Conservation (phyloP, 2,329 filamentous ascomycete genomes). For the Paracoccidioides lutzii region DNA sequence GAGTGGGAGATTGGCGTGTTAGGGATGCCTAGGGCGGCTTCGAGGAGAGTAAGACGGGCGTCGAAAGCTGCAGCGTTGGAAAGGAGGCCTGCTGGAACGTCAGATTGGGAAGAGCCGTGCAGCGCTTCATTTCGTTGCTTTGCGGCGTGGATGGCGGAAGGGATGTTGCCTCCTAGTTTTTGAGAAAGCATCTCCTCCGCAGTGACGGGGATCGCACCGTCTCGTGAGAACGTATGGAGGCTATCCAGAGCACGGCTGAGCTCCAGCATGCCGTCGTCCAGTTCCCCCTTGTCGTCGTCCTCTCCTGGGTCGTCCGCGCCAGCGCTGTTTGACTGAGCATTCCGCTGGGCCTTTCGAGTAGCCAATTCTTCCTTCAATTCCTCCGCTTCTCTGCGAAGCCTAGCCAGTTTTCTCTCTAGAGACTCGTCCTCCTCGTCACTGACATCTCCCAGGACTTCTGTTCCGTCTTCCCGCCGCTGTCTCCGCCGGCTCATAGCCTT, state of each 20-base stretch:
- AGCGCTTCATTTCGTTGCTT: constrained; percentile 5
- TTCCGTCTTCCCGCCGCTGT: constrained; percentile 32
- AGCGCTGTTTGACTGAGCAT: constrained; percentile 39
- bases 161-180: constrained; percentile 17
- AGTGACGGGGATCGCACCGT: constrained; percentile 15
- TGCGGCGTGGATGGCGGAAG: not conserved
- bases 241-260: constrained; percentile 61
- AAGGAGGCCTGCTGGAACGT: constrained; percentile 42
- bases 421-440: constrained; percentile 71
- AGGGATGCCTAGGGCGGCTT: constrained; percentile 68
- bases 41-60: constrained; percentile 61
- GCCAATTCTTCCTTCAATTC: constrained; percentile 48
- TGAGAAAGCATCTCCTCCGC: constrained; percentile 25
- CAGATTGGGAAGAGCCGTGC: constrained; percentile 5
- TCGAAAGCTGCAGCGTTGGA: constrained; percentile 82
- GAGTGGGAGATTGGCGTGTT: constrained; percentile 49
- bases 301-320: constrained; percentile 25
- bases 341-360: constrained; percentile 39
- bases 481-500: constrained; percentile 57
- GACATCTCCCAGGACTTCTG: constrained; percentile 57
- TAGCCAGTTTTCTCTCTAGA: constrained; percentile 64
- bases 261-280: constrained; percentile 49
- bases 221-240: constrained; percentile 33
- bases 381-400: constrained; percentile 70
- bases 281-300: constrained; percentile 26